Conservation (phyloP, 1,284 basidiomycete species). For the Trichosporon coremiiforme region DNA sequence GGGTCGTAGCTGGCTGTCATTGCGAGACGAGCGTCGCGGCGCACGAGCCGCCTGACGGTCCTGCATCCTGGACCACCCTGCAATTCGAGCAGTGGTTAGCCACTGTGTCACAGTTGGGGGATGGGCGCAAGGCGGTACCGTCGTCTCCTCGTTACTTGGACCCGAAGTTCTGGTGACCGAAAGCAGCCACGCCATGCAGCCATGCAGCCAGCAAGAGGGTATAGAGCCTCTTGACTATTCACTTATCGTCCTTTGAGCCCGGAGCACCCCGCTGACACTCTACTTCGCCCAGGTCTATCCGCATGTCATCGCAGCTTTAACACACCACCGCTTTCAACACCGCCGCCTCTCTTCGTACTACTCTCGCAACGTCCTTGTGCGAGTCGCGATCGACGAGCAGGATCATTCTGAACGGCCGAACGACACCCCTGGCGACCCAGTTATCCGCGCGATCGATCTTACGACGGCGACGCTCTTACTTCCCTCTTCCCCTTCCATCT, state of each 20-base stretch:
- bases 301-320: slow-evolving; percentile 14
- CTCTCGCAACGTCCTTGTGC: background rate
- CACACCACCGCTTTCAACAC: background rate
- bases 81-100: slow-evolving; percentile 2
- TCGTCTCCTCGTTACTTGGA: slow-evolving; percentile 12
- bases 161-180: background rate
- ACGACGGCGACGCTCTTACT: background rate
- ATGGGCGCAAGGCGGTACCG: slow-evolving; percentile 3
- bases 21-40: background rate
- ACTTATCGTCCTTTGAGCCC: background rate
- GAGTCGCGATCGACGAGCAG: slow-evolving; percentile 1
- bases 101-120: background rate
- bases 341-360: background rate
- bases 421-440: background rate
- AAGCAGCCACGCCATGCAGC: background rate
- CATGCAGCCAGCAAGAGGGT: background rate
- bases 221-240: background rate
- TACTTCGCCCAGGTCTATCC: slow-evolving; percentile 2
- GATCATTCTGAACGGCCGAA: background rate
- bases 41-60: background rate
- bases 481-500: background rate
- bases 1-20: background rate
- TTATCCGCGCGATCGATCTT: background rate
- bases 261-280: slow-evolving; percentile 15
- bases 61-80: background rate